Percentiles rank a stretch among this genome's conserved stretches.
Evolutionary conservation across 1,284 basidiomycete species (phyloP).

Genomic region (Exobasidium rhododendri): DNA sequence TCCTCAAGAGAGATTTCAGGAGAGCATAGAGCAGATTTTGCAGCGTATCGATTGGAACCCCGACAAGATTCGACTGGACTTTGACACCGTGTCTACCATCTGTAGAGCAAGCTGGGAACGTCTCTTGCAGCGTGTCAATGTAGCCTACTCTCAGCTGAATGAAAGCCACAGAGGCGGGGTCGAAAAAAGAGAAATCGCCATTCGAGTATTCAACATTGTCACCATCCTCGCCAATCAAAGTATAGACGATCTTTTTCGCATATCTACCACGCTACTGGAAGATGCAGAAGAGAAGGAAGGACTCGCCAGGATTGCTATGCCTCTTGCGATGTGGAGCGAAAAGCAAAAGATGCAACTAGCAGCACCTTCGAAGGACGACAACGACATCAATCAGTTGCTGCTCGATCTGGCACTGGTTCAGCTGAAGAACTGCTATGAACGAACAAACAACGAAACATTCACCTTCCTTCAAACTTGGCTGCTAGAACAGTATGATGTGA

Average conservation of each 20-base stretch:
- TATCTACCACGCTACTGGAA: not conserved
- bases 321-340: no score
- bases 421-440: not conserved
- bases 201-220: not conserved
- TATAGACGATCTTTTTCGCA: not conserved
- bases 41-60: not conserved
- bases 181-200: not conserved
- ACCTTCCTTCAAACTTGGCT: not conserved
- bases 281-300: no score
- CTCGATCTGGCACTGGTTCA: not conserved
- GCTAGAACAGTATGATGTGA: not conserved
- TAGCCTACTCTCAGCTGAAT: not conserved
- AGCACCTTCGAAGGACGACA: not conserved
- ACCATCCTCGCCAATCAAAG: not conserved
- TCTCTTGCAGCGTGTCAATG: not conserved
- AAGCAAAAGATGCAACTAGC: no score
- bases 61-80: not conserved
- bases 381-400: not conserved
- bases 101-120: not conserved
- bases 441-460: not conserved
- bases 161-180: not conserved
- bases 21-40: not conserved
- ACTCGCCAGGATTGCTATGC: no score
- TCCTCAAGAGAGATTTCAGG: not conserved
- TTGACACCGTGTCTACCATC: not conserved